Evolutionary conservation across 148 eudicot species (phyloP), one percentile per base, ranked within the genome.

Genomic region (Camellia granthamiana): DNA sequence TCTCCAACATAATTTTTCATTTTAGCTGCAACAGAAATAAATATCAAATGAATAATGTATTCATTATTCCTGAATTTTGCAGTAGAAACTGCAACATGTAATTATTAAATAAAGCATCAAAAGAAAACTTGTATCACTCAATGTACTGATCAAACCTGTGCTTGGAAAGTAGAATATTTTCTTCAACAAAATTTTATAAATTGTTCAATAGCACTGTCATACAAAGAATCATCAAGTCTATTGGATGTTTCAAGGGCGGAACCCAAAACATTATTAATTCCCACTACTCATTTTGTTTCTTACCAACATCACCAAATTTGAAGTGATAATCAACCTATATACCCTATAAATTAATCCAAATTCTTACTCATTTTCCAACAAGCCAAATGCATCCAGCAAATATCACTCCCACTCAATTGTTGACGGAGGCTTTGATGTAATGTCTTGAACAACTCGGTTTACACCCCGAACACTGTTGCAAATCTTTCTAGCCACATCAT

Each of bases 381-480:
- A 55, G 42, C 64, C 30, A 58, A 23, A 69, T 62, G 55, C 78
- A 47, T 62, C 47, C 2, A n/a, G 54, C 41, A 18, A 9, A 5
- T 13, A 69, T 88, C 84, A 94, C 89, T 96, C 98, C 99, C 99
- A 96, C 78, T 96, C 99, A 41, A 93, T 96, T 5, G 99, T 96
- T 60, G 98, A 87, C 69, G 99, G 99, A 66, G 99, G 99, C 88
- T 96, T 96, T n/a, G 99, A 96, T 77, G 99, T 96, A 62, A 96
- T 94, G 83, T 96, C 99, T 74, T 85, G 90, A 78, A 91, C 90
- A 77, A 96, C 98, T 61, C 99, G 89, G 83, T 96, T 96, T 63
- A 96, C 93, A 55, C 98, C 98, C 19, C 90, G 84, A 21, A 93
- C 95, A 41, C 85, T 89, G 66, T 96, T 96, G 93, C 94, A 91